These are phyloP conservation scores for Venturia pyrina DNA, from an alignment of 2,329 filamentous ascomycete genomes.

Conservation along the genomic window DNA sequence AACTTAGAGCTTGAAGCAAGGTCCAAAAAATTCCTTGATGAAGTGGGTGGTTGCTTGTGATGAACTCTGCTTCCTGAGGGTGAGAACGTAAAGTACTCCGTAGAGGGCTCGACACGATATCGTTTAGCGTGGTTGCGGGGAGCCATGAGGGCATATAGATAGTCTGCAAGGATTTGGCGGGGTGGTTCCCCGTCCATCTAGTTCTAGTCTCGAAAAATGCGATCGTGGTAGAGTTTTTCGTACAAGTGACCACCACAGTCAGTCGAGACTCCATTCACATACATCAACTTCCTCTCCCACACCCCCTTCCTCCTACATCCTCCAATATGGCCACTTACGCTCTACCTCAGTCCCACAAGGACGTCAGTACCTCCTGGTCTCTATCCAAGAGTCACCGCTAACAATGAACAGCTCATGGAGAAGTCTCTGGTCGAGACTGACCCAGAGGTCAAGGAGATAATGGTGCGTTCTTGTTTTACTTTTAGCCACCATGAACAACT, in stretches of 20 bases:
- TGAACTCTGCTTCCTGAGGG: too few species aligned
- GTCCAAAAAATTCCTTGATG: too few species aligned
- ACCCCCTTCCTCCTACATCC: neutral
- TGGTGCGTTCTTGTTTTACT: conserved; percentile 51
- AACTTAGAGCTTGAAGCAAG: too few species aligned
- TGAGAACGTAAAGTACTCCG: too few species aligned
- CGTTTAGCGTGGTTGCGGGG: neutral
- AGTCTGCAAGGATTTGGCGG: neutral
- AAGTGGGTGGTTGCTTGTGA: too few species aligned
- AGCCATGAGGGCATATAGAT: neutral
- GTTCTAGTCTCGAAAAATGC: neutral
- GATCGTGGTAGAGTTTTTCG: neutral
- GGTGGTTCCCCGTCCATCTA: neutral
- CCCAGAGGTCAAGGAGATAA: conserved; percentile 90
- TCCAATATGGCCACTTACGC: conserved; percentile 42
- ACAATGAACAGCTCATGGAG: conserved; percentile 68
- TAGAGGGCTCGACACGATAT: neutral
- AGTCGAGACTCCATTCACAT: neutral
- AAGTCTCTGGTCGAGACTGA: conserved; percentile 86
- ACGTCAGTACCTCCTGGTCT: conserved; percentile 37
- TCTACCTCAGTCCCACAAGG: conserved; percentile 55
- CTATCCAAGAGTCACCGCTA: conserved; percentile 13
- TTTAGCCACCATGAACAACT: conserved; percentile 8
- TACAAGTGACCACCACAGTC: neutral
- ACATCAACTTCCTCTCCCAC: neutral